Percentiles rank a stretch among this genome's conserved stretches.
Conservation (phyloP, 345 rosid species). For the Lagerstroemia speciosa region DNA sequence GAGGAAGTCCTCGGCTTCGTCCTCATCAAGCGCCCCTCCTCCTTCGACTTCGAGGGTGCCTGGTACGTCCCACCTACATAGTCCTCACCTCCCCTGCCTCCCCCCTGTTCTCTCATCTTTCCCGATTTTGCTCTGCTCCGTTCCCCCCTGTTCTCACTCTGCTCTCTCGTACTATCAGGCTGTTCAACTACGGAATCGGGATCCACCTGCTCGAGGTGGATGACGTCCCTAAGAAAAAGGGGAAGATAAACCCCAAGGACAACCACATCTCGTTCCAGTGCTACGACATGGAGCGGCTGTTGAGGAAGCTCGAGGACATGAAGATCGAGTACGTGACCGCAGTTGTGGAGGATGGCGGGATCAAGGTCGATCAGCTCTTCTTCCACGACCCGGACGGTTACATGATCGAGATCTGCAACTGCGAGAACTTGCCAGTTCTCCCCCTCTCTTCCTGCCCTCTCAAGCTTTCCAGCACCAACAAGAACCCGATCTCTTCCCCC, state of each 20-base stretch:
- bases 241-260: constrained; percentile 39
- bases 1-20: constrained; percentile 42
- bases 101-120: background rate
- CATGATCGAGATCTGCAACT: constrained; percentile 29
- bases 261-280: constrained; percentile 46
- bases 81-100: background rate
- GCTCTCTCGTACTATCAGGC: constrained; percentile 11
- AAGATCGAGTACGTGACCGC: constrained; percentile 34
- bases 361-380: constrained; percentile 40
- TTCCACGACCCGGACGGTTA: constrained; percentile 48
- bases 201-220: constrained; percentile 37
- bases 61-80: constrained; percentile 18
- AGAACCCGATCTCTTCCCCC: constrained; percentile 1
- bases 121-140: background rate
- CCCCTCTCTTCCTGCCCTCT: constrained; percentile 41
- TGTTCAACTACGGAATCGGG: constrained; percentile 39
- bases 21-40: constrained; percentile 41
- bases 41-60: constrained; percentile 43
- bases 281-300: constrained; percentile 29
- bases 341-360: constrained; percentile 32
- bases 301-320: constrained; percentile 23
- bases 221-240: constrained; percentile 16
- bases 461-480: constrained; percentile 19
- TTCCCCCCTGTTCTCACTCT: background rate
- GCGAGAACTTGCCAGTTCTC: constrained; percentile 36